These are phyloP conservation scores for Zygosaccharomyces rouxii DNA, from an alignment of 805 yeast genomes.

Conservation along the genomic window DNA sequence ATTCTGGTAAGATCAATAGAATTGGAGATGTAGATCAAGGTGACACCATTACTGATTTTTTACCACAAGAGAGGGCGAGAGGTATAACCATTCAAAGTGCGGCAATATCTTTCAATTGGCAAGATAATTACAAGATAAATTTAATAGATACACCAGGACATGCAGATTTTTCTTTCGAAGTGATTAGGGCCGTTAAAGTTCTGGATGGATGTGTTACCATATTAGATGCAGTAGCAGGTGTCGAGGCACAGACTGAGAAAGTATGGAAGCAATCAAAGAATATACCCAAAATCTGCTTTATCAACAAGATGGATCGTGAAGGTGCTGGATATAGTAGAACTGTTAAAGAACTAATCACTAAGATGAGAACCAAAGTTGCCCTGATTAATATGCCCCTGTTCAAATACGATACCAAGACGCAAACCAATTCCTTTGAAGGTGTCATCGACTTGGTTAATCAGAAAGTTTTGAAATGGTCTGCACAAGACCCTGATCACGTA, in stretches of 20 bases:
- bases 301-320: slow-evolving; percentile 93
- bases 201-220: slow-evolving; percentile 93
- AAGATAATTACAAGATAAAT: slow-evolving; percentile 60
- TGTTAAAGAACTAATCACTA: slow-evolving; percentile 73
- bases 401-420: slow-evolving; percentile 35
- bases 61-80: slow-evolving; percentile 84
- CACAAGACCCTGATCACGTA: slow-evolving; percentile 24
- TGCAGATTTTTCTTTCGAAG: slow-evolving; percentile 96
- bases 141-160: slow-evolving; percentile 97
- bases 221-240: slow-evolving; percentile 95
- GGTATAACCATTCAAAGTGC: slow-evolving; percentile 98
- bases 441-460: slow-evolving; percentile 55
- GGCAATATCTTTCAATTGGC: slow-evolving; percentile 90
- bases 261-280: slow-evolving; percentile 87
- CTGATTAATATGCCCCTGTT: slow-evolving; percentile 77
- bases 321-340: slow-evolving; percentile 95
- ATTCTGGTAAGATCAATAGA: slow-evolving; percentile 70
- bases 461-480: slow-evolving; percentile 48
- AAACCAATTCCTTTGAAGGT: slow-evolving; percentile 43
- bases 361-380: slow-evolving; percentile 68
- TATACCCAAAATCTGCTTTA: slow-evolving; percentile 74
- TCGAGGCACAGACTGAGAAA: slow-evolving; percentile 95
- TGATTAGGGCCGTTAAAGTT: slow-evolving; percentile 80
- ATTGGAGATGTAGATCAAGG: slow-evolving; percentile 96
- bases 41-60: slow-evolving; percentile 89